These are phyloP conservation scores for Ceratocystis variospora DNA, from an alignment of 2,329 filamentous ascomycete species.

Conservation along the genomic window DNA sequence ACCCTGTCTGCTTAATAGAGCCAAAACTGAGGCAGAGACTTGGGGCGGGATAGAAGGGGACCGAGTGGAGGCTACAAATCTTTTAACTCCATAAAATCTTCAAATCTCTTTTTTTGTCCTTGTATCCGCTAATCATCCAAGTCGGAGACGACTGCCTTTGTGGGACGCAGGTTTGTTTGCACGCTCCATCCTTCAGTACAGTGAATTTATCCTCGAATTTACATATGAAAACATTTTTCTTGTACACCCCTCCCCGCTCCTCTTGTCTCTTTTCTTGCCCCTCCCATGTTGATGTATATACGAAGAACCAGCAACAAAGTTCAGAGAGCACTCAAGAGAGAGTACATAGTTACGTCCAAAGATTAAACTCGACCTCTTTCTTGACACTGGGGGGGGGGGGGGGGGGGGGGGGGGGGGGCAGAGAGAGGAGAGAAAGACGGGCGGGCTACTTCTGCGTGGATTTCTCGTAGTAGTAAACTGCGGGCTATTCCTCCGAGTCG, in stretches of 20 bases:
- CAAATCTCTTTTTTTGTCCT: background rate
- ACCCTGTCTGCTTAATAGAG: background rate
- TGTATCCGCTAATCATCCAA: background rate
- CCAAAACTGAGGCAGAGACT: constrained; percentile 2
- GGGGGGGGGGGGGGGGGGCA: background rate
- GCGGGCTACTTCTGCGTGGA: background rate
- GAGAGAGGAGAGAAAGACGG: background rate
- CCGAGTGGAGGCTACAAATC: background rate
- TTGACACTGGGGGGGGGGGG: background rate
- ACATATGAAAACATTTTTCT: background rate
- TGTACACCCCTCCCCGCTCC: background rate
- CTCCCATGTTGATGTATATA: background rate
- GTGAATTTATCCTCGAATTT: background rate
- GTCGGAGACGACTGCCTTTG: constrained; percentile 3
- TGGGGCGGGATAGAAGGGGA: background rate
- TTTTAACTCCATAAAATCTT: background rate
- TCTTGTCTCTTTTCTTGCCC: background rate
- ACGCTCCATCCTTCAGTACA: background rate
- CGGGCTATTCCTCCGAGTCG: constrained; percentile 6
- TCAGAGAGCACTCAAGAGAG: background rate
- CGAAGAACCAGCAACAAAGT: constrained; percentile 6
- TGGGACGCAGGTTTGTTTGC: background rate
- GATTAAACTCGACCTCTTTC: background rate
- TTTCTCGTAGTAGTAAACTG: background rate
- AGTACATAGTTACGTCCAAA: background rate